Percentiles rank a stretch among this genome's conserved stretches.
Conservation (phyloP, 1,284 basidiomycete genomes). For the Pseudozyma hubeiensis region DNA sequence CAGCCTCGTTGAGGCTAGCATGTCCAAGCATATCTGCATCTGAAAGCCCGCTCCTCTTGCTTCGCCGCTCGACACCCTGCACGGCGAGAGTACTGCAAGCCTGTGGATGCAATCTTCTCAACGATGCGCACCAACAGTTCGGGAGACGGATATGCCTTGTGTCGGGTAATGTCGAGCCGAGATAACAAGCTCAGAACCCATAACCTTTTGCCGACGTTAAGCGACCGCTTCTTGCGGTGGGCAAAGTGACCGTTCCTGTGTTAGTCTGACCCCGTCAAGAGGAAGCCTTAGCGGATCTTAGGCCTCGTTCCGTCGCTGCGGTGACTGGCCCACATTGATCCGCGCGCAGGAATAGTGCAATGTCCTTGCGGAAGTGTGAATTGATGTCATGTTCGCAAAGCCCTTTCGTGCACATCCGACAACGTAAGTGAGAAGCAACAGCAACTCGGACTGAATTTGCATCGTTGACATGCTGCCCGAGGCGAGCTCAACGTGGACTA, state of each 20-base stretch:
- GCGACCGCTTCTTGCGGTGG: background rate
- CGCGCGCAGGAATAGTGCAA: background rate
- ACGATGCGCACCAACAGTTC: background rate
- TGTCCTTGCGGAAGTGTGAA: no score
- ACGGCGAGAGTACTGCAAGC: no score
- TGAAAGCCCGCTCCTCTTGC: no score
- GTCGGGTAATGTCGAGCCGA: conserved; percentile 3
- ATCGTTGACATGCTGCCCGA: no score
- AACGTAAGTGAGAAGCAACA: no score
- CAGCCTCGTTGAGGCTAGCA: no score
- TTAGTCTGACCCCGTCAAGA: background rate
- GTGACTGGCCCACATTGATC: background rate
- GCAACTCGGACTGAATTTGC: no score
- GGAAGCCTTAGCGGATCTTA: background rate
- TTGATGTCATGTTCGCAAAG: no score
- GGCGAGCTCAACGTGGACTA: conserved; percentile 14
- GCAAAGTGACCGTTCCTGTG: background rate
- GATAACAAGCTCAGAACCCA: conserved; percentile 6
- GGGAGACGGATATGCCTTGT: conserved; percentile 22
- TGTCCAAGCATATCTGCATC: no score
- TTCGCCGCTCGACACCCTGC: no score
- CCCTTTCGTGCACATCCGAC: no score
- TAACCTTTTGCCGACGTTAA: conserved; percentile 6
- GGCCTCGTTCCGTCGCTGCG: background rate
- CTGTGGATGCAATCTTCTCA: conserved; percentile 1